Conservation (phyloP, 495 filamentous ascomycete genomes). For the Aspergillus nidulans region DNA sequence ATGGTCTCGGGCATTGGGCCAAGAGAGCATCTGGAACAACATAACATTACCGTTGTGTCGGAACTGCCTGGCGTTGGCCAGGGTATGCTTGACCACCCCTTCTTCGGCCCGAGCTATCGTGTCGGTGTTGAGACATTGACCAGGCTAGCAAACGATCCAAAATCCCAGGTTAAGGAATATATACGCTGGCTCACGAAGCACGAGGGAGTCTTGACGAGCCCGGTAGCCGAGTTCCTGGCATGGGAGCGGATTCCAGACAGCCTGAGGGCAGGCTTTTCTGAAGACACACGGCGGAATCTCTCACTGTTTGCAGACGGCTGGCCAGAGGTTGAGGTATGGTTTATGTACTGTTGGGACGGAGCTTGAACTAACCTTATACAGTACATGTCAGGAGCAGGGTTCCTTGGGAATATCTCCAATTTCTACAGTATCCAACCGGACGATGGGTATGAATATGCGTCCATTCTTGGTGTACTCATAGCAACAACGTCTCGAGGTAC, state of each 20-base stretch:
- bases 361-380: neutral
- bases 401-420: constrained; percentile 40
- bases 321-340: constrained; percentile 51
- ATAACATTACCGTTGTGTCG: constrained; percentile 34
- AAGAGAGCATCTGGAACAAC: constrained; percentile 21
- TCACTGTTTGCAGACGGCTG: constrained; percentile 48
- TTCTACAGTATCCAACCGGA: constrained; percentile 30
- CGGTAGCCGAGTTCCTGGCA: constrained; percentile 40
- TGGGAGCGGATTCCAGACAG: constrained; percentile 44
- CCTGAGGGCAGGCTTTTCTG: constrained; percentile 20
- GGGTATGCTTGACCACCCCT: constrained; percentile 46
- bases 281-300: constrained; percentile 25
- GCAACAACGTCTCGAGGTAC: constrained; percentile 49
- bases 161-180: constrained; percentile 9
- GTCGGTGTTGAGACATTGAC: constrained; percentile 38
- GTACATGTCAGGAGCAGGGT: constrained; percentile 34
- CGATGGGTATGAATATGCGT: constrained; percentile 45
- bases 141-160: constrained; percentile 14
- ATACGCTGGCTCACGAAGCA: constrained; percentile 7
- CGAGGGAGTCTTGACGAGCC: constrained; percentile 39
- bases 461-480: constrained; percentile 37
- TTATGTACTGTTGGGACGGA: neutral
- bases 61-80: constrained; percentile 50
- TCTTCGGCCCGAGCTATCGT: constrained; percentile 32
- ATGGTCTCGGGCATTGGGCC: constrained; percentile 49